Base-by-base conservation (phyloP, 768 basidiomycete species). In the Galerina sulciceps region DNA sequence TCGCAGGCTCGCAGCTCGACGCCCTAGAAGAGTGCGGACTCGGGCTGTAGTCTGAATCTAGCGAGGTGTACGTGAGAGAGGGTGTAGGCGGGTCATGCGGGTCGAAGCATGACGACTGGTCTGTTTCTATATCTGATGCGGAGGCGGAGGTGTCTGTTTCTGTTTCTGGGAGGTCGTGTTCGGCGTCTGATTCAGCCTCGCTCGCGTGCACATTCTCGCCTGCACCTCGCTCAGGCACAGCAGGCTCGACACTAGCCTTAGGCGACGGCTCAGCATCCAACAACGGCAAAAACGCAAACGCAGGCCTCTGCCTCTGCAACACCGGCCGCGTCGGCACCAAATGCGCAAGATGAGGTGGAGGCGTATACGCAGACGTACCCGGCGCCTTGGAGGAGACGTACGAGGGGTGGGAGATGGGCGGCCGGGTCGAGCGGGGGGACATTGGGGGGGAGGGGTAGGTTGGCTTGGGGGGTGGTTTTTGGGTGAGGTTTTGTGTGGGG, bases 241-340 rank as follows among this genome's bases (percentile, higher is more conserved):
- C 6, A 37, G 18, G 18, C 37, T 37, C 47, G n/a, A 10, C 11
- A 35, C 47, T 31, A 23, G 23, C 17, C n/a, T 48, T 48, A 48
- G 26, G 6, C 18, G 50, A 17, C 14, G 70, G 66, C 1, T 71
- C 58, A 4, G 72, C 69, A 43, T 78, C 75, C 20, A 79, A 65
- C 15, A 79, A 65, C 0, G 77, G 78, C 34, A 79, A 45, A 57
- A 76, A 78, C 1, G 73, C 55, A 48, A 79, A 79, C 4, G 53
- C 55, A 0, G 76, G 72, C 49, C 72, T 74, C 36, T 36, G 53
- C n/a, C 70, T 67, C 41, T 55, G 63, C 8, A 67, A 61, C 0
- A 65, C 42, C 4, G 67, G 59, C 10, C 55, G 45, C 1, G 59
- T 55, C 9, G 72, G 71, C 0, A 70, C 52, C 23, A 77, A 69